These are phyloP conservation scores for Rutstroemia sp. DNA, from an alignment of 2,329 filamentous ascomycete species.

Conservation along the genomic window DNA sequence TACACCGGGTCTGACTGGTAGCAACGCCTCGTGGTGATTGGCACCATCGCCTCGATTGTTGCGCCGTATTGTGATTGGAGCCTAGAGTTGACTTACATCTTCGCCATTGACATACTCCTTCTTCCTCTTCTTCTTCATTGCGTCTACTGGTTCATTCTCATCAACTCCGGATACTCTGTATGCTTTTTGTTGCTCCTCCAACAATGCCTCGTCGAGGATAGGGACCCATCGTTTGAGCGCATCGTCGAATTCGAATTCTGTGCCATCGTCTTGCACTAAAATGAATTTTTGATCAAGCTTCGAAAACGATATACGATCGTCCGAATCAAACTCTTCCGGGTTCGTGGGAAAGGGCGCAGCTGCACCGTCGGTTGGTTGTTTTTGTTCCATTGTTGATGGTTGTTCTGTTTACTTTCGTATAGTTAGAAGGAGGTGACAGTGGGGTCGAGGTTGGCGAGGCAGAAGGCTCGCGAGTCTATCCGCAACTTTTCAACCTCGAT, in stretches of 20 bases:
- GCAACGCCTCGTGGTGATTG: background rate
- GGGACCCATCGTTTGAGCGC: constrained; percentile 69
- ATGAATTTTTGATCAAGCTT: constrained; percentile 74
- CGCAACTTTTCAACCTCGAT: too few relatives aligned
- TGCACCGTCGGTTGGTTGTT: constrained; percentile 7
- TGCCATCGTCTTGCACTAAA: constrained; percentile 75
- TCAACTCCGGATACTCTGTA: constrained; percentile 55
- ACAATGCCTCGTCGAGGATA: constrained; percentile 52
- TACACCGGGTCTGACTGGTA: background rate
- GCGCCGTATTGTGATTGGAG: background rate
- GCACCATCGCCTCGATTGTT: too few relatives aligned
- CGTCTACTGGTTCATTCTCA: constrained; percentile 43
- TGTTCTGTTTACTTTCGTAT: background rate
- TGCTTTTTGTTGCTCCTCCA: constrained; percentile 53
- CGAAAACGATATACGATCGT: constrained; percentile 83
- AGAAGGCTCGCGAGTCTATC: too few relatives aligned
- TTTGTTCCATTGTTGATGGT: constrained; percentile 20
- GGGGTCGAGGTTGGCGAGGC: constrained; percentile 3
- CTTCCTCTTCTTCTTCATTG: constrained; percentile 44
- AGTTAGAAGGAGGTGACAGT: background rate
- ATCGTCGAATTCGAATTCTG: constrained; percentile 77
- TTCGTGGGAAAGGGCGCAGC: constrained; percentile 25
- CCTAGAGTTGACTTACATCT: constrained; percentile 35
- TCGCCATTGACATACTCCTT: constrained; percentile 40
- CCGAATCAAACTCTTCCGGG: constrained; percentile 52